phyloP scores from a whole-genome alignment of 1,284 basidiomycete species.

The Ustilago trichophora region DNA sequence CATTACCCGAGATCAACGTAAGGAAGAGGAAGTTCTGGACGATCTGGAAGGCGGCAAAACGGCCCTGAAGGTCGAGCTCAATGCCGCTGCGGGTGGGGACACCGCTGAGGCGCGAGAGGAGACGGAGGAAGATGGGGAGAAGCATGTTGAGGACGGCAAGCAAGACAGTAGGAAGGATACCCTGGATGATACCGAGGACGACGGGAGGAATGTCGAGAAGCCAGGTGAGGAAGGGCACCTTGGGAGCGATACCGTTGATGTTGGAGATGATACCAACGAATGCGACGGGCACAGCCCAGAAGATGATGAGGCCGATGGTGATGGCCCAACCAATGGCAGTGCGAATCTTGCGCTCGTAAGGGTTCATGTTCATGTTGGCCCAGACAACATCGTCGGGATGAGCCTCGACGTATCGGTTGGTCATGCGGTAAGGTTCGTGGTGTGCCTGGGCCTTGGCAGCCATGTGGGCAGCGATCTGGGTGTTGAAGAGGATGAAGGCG shows the following conservation, averaged over 20 bases:
- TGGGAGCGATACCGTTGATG: conserved; percentile 75
- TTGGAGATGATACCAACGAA: conserved; percentile 89
- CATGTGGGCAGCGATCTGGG: conserved; percentile 77
- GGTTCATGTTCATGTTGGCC: conserved; percentile 85
- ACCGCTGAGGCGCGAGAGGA: conserved; percentile 80
- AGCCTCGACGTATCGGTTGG: conserved; percentile 51
- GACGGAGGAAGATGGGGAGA: conserved; percentile 83
- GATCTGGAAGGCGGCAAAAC: conserved; percentile 88
- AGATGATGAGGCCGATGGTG: conserved; percentile 74
- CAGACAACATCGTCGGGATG: conserved; percentile 80
- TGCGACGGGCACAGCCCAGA: conserved; percentile 71
- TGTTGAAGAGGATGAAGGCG: conserved; percentile 89
- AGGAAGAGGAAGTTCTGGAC: conserved; percentile 66
- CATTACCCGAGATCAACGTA: conserved; percentile 57
- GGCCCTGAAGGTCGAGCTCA: conserved; percentile 87
- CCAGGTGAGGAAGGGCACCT: conserved; percentile 81
- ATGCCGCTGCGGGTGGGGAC: conserved; percentile 81
- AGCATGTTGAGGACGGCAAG: conserved; percentile 91
- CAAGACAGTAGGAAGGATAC: conserved; percentile 81
- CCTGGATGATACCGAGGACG: conserved; percentile 78
- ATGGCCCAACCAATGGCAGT: conserved; percentile 69
- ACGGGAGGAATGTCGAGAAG: conserved; percentile 73
- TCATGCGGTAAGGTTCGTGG: conserved; percentile 62
- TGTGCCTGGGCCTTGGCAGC: conserved; percentile 48
- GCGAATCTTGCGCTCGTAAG: conserved; percentile 81